Evolutionary conservation across 2,329 filamentous ascomycete species (phyloP).

Genomic region (Calonectria pseudoreteaudii): DNA sequence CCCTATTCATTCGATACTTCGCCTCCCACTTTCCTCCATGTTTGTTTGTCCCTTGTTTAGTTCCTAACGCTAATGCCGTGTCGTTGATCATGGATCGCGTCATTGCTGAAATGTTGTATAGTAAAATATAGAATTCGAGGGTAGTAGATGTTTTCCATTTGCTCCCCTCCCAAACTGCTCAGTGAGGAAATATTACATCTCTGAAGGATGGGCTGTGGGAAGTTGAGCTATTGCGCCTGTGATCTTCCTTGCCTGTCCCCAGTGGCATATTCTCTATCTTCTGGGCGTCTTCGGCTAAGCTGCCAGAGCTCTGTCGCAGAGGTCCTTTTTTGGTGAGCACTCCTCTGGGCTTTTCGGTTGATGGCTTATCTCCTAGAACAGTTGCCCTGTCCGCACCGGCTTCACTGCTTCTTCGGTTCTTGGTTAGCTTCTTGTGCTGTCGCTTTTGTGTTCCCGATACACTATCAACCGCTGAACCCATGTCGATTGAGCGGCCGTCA

Average conservation of each 20-base stretch:
- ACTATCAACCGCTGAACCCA: constrained; percentile 39
- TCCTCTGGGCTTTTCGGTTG: constrained; percentile 40
- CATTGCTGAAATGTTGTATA: not conserved
- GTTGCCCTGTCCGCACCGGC: constrained; percentile 45
- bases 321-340: constrained; percentile 54
- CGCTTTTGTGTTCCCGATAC: constrained; percentile 46
- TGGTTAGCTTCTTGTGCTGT: constrained; percentile 56
- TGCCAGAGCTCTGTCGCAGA: constrained; percentile 44
- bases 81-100: constrained; percentile 6
- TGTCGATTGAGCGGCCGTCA: constrained; percentile 48
- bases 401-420: constrained; percentile 54
- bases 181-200: constrained; percentile 40
- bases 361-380: constrained; percentile 30
- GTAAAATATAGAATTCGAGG: constrained; percentile 1
- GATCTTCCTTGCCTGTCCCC: constrained; percentile 34
- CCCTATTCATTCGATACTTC: not conserved
- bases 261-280: constrained; percentile 40
- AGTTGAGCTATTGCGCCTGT: constrained; percentile 38
- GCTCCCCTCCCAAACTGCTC: not conserved
- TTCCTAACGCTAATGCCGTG: not conserved
- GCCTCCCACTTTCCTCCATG: not conserved
- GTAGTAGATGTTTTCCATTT: not conserved
- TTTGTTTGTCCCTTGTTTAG: not conserved
- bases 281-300: constrained; percentile 38
- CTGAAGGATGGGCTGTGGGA: constrained; percentile 42